Evolutionary conservation across 2,329 filamentous ascomycete species (phyloP), one percentile per base, ranked within the genome.

Genomic region (Teratosphaeria epicoccoides): DNA sequence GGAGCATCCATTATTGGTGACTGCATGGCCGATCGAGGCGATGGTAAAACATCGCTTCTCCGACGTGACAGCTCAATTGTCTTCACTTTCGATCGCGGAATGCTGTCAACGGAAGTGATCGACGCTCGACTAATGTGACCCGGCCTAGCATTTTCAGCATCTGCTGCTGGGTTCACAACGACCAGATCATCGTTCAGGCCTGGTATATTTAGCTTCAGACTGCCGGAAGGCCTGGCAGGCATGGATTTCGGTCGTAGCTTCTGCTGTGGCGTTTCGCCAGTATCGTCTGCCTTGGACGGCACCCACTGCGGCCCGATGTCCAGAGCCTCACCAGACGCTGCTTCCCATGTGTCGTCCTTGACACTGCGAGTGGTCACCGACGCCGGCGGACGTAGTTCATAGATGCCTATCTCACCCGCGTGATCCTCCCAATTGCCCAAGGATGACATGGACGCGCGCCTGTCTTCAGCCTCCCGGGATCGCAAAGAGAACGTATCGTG

Each of bases 91-190:
- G 59, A 57, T 29, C 65, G 63, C n/a, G 65, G 55, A 48, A 62
- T 62, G 6, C 56, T 57, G 43, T 65, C 67, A 28, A 70, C 65
- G 7, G 61, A 67, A 1, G 65, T 59, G 17, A 63, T 49, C 17
- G 66, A 69, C 5, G 66, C 67, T 37, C 66, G 60, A 23, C 64
- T 65, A 47, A 60, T 24, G 2, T 55, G 46, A 26, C 14, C 24
- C 10, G 50, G 50, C 24, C 9, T 37, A n/a, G 12, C 24, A 28
- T 44, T 24, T 11, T 24, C 29, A 20, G 12, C 22, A 17, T 25
- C 47, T 23, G 20, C 24, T n/a, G 25, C 47, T 29, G 51, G 10
- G 3, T 20, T 23, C 23, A 33, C 51, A 40, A 20, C n/a, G 14
- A 9, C 26, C 12, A 7, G 17, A 11, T 23, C 24, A 11, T 29